Evolutionary conservation across 2,329 filamentous ascomycete species (phyloP).

Genomic region (Penicillium sumatraense): DNA sequence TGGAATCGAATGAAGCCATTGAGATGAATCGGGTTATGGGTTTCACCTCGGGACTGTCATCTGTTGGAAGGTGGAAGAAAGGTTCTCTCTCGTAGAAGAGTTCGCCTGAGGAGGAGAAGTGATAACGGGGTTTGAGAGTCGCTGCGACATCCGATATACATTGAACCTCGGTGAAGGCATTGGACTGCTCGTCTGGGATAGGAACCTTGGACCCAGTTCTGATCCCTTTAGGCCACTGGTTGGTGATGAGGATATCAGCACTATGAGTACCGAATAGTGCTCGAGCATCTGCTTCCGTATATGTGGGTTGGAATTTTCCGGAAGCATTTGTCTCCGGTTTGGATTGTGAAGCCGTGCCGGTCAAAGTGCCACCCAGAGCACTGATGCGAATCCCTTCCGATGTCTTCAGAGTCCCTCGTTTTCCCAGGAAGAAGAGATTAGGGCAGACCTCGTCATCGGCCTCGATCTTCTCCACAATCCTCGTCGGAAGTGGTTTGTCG

Average conservation of each 20-base stretch:
- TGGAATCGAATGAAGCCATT: slow-evolving; percentile 74
- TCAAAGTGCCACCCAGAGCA: slow-evolving; percentile 75
- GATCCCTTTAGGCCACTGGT: slow-evolving; percentile 79
- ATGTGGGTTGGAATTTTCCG: slow-evolving; percentile 74
- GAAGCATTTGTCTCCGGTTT: slow-evolving; percentile 52
- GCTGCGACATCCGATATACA: slow-evolving; percentile 79
- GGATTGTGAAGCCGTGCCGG: slow-evolving; percentile 13
- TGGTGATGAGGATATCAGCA: slow-evolving; percentile 85
- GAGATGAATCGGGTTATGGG: slow-evolving; percentile 87
- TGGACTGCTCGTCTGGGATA: slow-evolving; percentile 57
- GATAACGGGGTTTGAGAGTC: slow-evolving; percentile 85
- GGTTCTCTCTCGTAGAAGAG: slow-evolving; percentile 91
- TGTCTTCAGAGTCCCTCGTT: slow-evolving; percentile 85
- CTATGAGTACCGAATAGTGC: slow-evolving; percentile 74
- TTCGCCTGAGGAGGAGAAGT: slow-evolving; percentile 72
- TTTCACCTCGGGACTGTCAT: slow-evolving; percentile 59
- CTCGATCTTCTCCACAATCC: slow-evolving; percentile 74
- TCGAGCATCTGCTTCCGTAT: slow-evolving; percentile 77
- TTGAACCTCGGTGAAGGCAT: slow-evolving; percentile 60
- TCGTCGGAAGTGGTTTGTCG: slow-evolving; percentile 69
- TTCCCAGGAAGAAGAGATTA: slow-evolving; percentile 90
- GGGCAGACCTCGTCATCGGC: slow-evolving; percentile 75
- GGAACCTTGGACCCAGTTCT: slow-evolving; percentile 69
- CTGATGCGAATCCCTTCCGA: slow-evolving; percentile 87
- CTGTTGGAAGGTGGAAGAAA: slow-evolving; percentile 71